Evolutionary conservation across 345 rosid genomes (phyloP), one percentile per base, ranked within the genome.

Genomic region (Camelina sativa): DNA sequence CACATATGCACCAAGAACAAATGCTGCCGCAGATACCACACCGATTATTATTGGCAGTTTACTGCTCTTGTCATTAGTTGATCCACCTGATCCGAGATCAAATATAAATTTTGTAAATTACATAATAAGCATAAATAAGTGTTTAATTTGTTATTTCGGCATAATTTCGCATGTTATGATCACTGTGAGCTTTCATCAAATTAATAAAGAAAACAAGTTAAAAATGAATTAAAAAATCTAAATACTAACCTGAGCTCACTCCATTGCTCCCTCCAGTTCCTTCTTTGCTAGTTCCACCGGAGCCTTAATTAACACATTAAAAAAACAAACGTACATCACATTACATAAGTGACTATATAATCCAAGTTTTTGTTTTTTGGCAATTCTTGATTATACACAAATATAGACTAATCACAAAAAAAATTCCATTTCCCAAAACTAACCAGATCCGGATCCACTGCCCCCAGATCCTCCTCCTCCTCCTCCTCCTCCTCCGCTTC

Each of bases 31-130:
- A 0, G 13, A 8, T 50, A 75, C 41, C 8, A 5, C 73, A 13
- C 78, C 78, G 23, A 74, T 6, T 58, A 74, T 74, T 48, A 40
- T 58, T 48, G 67, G 73, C 35, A 59, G 12, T 10, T 30, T 66
- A 74, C 54, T 66, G 5, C 3, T 66, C 46, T 66, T 74, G 25
- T 3, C 60, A 0, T 16, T 65, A 16, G 11, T 65, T 48, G 67
- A 23, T 11, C 72, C 67, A 66, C 73, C 78, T 71, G 16, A 47
- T 1, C 15, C 10, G 5, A 60, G 30, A 7, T 16, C 38, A 53
- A 9, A 38, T 32, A 6, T 12, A 1, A 34, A 1, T 7, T 34
- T 25, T 7, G 7, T 7, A 34, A 34, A 0, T 34, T 34, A 34
- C 8, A 34, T 34, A 6, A 28, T 28, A 28, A 5, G 30, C 30